Base-by-base conservation (phyloP, 768 basidiomycete genomes). In the Strobilomyces confusus region DNA sequence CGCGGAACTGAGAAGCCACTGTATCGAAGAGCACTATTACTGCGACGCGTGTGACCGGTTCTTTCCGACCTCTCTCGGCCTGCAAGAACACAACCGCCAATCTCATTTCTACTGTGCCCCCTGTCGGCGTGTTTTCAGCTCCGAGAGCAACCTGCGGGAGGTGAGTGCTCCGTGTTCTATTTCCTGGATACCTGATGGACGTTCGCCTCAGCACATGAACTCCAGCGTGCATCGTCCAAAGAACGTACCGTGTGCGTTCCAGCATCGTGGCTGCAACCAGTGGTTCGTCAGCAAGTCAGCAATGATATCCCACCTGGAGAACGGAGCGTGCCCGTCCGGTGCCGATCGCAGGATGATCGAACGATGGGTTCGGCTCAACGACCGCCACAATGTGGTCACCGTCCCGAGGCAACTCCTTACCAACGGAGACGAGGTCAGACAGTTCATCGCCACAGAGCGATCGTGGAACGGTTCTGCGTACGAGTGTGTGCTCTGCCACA, bases 401-500 rank as follows among this genome's bases (percentile, higher is more conserved):
- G 70, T 83, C 58, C 80, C 84, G 7, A 58, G 71, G 9, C 78
- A 79, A 14, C 73, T 84, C 33, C 63, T 87, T 51, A 74, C 72
- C 9, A 6, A 58, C 11, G 60, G 65, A 20, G 59, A 41, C 15
- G n/a, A 23, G 9, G 32, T 44, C 1, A 9, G 37, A 11, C 12
- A 5, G 5, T 61, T 52, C 33, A n/a, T 50, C 20, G 75, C 75
- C 43, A 78, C 76, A 11, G 60, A 62, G 3, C 65, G 56, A 25
- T 71, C 78, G 13, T 78, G 71, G 72, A 79, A 78, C 54, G 72
- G 72, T 0, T 5, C 0, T 6, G 70, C 57, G 6, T 89, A 74
- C 64, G 84, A 89, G 66, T 89, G 86, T 66, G 80, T 80, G 61
- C 66, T 89, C 23, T 88, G 87, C 64, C 75, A 81, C 63, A 52